Evolutionary conservation across 192 early-diverging fungal genomes (phyloP), one percentile per base, ranked within the genome.

Genomic region (Podila epigama): DNA sequence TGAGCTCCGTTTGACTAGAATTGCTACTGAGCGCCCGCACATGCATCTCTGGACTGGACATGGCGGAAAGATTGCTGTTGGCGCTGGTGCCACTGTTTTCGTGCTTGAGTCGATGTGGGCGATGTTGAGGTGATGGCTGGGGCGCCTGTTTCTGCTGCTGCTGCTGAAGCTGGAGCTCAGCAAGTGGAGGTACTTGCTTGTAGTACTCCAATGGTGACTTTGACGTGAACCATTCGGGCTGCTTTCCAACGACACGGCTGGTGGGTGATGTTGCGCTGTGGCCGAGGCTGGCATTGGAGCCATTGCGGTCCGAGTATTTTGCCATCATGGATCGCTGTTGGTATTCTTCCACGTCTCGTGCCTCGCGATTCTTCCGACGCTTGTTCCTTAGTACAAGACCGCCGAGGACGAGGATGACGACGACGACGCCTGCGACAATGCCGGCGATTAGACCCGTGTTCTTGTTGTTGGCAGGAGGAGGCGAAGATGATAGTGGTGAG

Each of bases 131-230:
- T 5, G 12, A 16, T 31, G 27, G 28, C 6, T 41, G 20, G 11
- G 53, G 40, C 12, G 27, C 18, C 2, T 36, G 48, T 16, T 60
- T 31, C 39, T 55, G 55, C 22, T 50, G 35, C 9, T 58, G 39
- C 32, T 50, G 42, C 37, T 66, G 53, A 18, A 54, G 62, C 18
- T 58, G 36, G 22, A 72, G 58, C 53, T 58, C 56, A 4, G 28
- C 50, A 0, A 64, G 35, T 33, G 70, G 36, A 31, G 70, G 63
- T 0, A 53, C 54, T 25, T 68, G 73, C 13, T 16, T 57, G 15
- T 77, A 58, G 35, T 68, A 68, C 41, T 75, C 72, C 0, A 75
- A 40, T 9, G 72, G 72, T 8, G 66, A 77, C 32, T 77, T 77
- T 51, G 62, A 28, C 1, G 42, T 29, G 44, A 77, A 63, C 65